These are phyloP conservation scores for Huntiella moniliformis DNA, from an alignment of 2,329 filamentous ascomycete genomes.

Conservation along the genomic window DNA sequence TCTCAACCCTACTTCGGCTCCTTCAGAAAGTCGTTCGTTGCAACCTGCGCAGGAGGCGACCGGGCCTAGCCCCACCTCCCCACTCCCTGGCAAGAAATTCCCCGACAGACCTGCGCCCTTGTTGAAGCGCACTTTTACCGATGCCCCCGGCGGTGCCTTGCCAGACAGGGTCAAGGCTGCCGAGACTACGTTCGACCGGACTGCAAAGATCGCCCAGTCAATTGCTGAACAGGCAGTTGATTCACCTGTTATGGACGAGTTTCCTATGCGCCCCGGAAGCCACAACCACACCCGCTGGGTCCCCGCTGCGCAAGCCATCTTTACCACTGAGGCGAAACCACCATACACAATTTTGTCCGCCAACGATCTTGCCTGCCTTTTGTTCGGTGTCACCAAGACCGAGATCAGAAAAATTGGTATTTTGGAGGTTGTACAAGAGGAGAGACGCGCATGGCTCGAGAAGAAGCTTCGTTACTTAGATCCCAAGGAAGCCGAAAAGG, in stretches of 20 bases:
- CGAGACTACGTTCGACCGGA: conserved; percentile 1
- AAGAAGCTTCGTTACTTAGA: conserved; percentile 56
- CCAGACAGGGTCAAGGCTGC: conserved; percentile 3
- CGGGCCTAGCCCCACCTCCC: background rate
- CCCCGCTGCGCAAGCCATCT: conserved; percentile 85
- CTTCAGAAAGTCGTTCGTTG: background rate
- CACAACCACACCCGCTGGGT: conserved; percentile 80
- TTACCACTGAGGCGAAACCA: conserved; percentile 76
- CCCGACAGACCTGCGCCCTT: background rate
- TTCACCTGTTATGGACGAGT: conserved; percentile 5
- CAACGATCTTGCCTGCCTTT: conserved; percentile 86
- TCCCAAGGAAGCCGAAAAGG: conserved; percentile 24
- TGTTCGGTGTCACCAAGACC: conserved; percentile 42
- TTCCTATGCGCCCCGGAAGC: conserved; percentile 36
- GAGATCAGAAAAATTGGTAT: conserved; percentile 71
- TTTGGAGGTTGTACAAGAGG: conserved; percentile 79
- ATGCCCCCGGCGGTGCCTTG: background rate
- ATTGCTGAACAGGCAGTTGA: background rate
- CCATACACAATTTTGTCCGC: conserved; percentile 94
- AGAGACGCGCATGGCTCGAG: conserved; percentile 76
- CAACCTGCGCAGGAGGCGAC: conserved; percentile 7
- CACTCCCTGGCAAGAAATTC: background rate
- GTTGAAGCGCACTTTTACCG: conserved; percentile 10
- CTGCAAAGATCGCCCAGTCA: background rate
- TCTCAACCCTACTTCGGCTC: background rate